Evolutionary conservation across 129 eudicot genomes (phyloP), one percentile per base, ranked within the genome.

Genomic region (Helianthus tuberosus): DNA sequence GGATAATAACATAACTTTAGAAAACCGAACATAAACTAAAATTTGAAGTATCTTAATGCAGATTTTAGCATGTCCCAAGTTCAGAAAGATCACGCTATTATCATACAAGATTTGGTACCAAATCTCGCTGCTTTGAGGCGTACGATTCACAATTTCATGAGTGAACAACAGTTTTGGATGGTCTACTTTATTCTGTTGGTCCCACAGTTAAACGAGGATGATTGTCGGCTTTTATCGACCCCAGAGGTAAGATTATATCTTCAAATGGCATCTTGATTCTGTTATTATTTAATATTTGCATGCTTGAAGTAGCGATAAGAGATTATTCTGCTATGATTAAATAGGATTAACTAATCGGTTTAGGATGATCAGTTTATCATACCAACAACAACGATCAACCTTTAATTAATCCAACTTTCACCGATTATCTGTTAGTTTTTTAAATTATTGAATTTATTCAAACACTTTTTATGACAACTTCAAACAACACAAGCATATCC

Each of bases 151-250:
- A 78, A 73, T 73, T 20, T 71, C 62, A 36, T 86, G 60, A 85
- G 77, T 67, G 82, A 83, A 43, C 84, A 83, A 55, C 76, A 76
- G 54, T 91, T 91, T 68, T 91, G 97, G 97, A 84, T 84, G 82
- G 83, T 89, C 63, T 91, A 91, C 76, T 91, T 91, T 36, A 79
- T 84, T 43, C 70, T 91, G 48, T 80, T 91, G 83, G 83, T 86
- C 72, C 96, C 97, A 49, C 71, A 89, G 59, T 81, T 91, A 78
- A 75, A 84, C 79, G 90, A 79, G 71, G 78, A 81, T 59, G 89
- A 81, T 47, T 44, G 32, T 64, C 55, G 57, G 77, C 90, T 78
- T 64, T 77, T 91, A 41, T 81, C 90, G 20, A 80, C 92, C 71
- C 90, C 91, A 46, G 76, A 88, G 89, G 97, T 71, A 88, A 77